Percentiles rank a stretch among this genome's conserved stretches.
Evolutionary conservation across 345 rosid species (phyloP).

Genomic region (Citrus mangshanensis): DNA sequence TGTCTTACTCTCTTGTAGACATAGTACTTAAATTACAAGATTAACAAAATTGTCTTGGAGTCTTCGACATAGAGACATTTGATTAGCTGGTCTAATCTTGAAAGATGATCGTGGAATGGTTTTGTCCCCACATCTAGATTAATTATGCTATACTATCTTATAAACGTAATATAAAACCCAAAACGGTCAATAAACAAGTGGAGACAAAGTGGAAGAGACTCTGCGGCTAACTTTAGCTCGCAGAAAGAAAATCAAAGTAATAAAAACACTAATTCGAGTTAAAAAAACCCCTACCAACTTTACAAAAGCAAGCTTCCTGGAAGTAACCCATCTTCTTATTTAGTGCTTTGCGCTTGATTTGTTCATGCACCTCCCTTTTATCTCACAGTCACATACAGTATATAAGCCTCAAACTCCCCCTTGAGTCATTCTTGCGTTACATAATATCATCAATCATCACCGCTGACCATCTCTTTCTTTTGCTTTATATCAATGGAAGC

Average conservation of each 20-base stretch:
- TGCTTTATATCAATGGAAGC: constrained; percentile 27
- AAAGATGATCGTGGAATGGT: background rate
- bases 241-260: constrained; percentile 13
- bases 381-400: background rate
- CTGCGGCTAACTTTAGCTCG: constrained; percentile 9
- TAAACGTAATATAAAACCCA: constrained; percentile 8
- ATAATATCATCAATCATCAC: background rate
- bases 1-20: background rate
- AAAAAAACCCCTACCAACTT: constrained; percentile 35
- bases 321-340: constrained; percentile 23
- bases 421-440: background rate
- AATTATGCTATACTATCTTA: background rate
- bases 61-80: background rate
- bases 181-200: constrained; percentile 24
- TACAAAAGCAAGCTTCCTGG: constrained; percentile 53
- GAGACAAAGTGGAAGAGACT: constrained; percentile 13
- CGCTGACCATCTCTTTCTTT: background rate
- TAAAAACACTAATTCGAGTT: background rate
- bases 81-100: background rate
- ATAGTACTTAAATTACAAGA: background rate
- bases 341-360: background rate
- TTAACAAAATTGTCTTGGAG: background rate
- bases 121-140: background rate
- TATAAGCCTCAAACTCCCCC: background rate
- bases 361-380: constrained; percentile 28